A percentile compares a stretch with the other conserved stretches of the same genome.
These are phyloP conservation scores for Plasmodium yoelii DNA, from an alignment of 169 alveolate species.

Conservation along the genomic window DNA sequence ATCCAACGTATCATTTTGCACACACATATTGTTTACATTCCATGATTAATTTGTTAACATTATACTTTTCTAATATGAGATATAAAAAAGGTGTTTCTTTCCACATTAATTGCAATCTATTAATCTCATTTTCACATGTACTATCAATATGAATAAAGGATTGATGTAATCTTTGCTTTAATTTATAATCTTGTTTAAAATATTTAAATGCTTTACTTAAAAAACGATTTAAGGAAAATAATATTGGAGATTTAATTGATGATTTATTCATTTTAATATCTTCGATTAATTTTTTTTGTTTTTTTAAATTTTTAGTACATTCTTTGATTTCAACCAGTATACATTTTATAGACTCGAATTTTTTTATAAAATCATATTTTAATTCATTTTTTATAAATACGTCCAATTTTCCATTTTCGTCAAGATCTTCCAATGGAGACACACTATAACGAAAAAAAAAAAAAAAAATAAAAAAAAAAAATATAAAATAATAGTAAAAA, in stretches of 20 bases:
- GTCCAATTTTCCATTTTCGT: constrained; percentile 24
- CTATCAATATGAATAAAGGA: constrained; percentile 52
- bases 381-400: constrained; percentile 44
- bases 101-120: constrained; percentile 58
- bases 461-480: background rate
- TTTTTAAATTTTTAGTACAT: constrained; percentile 26
- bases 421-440: constrained; percentile 8
- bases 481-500: background rate
- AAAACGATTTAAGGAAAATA: constrained; percentile 19
- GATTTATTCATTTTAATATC: background rate
- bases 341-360: constrained; percentile 24
- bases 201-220: constrained; percentile 40
- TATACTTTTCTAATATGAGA: constrained; percentile 31
- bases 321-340: constrained; percentile 28
- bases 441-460: constrained; percentile 17
- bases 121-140: constrained; percentile 53
- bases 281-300: constrained; percentile 8
- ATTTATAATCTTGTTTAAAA: constrained; percentile 40
- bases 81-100: constrained; percentile 65
- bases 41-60: constrained; percentile 49
- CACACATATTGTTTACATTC: constrained; percentile 26
- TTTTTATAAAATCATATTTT: constrained; percentile 37
- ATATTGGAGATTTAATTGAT: background rate
- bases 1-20: constrained; percentile 3
- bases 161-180: constrained; percentile 35